Evolutionary conservation across 1,284 basidiomycete species (phyloP).

Genomic region (Takashimella koratensis): DNA sequence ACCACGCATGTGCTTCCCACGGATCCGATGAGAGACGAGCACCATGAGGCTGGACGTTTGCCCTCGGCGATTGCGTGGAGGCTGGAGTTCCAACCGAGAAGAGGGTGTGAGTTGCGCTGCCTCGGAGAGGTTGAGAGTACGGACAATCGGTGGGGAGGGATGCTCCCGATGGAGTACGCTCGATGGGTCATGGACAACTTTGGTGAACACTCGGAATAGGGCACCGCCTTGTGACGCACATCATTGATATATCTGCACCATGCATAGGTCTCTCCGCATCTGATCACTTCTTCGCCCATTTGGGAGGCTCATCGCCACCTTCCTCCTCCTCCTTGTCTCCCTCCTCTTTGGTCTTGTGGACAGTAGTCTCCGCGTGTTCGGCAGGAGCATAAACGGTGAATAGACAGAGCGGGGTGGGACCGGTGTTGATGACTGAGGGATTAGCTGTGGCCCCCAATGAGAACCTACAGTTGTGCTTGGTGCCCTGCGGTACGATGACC

Average conservation of each 20-base stretch:
- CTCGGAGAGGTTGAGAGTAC: slow-evolving; percentile 17
- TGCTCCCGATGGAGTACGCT: slow-evolving; percentile 39
- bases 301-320: slow-evolving; percentile 48
- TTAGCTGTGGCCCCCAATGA: not conserved
- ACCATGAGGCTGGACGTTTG: slow-evolving; percentile 12
- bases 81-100: slow-evolving; percentile 37
- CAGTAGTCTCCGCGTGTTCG: slow-evolving; percentile 44
- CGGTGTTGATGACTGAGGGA: slow-evolving; percentile 40
- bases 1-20: slow-evolving; percentile 32
- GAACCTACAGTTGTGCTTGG: slow-evolving; percentile 43
- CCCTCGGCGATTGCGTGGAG: slow-evolving; percentile 37
- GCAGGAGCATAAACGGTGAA: slow-evolving; percentile 47
- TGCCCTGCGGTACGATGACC: slow-evolving; percentile 48
- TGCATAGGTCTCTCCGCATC: no score
- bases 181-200: no score
- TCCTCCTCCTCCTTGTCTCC: slow-evolving; percentile 48
- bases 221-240: no score
- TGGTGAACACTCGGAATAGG: no score
- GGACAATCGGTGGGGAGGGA: slow-evolving; percentile 40
- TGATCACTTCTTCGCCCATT: slow-evolving; percentile 44
- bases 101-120: slow-evolving; percentile 36
- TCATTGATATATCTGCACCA: no score
- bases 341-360: slow-evolving; percentile 49
- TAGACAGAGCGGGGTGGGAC: slow-evolving; percentile 42
- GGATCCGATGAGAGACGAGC: slow-evolving; percentile 26